A percentile compares a stretch with the other conserved stretches of the same genome.
These are phyloP conservation scores for Myrica gale DNA, from an alignment of 306 rosid species.

Conservation along the genomic window DNA sequence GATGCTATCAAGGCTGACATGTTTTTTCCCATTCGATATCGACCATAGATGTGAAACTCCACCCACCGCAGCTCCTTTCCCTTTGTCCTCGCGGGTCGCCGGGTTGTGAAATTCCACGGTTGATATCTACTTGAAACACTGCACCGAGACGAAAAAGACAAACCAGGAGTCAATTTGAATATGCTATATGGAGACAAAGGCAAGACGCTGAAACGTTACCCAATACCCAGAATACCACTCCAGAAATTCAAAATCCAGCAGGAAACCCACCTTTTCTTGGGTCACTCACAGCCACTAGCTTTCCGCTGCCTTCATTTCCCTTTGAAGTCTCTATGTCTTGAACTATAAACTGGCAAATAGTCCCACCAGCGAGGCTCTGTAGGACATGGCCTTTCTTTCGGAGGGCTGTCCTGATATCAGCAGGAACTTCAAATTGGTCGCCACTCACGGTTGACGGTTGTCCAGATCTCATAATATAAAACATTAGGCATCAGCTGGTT, in stretches of 20 bases:
- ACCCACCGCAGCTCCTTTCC: no score
- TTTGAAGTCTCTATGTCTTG: constrained; percentile 18
- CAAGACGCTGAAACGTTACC: no score
- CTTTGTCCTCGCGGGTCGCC: no score
- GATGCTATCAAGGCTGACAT: no score
- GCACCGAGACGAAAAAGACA: no score
- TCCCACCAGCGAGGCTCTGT: constrained; percentile 53
- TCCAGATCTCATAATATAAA: constrained; percentile 77
- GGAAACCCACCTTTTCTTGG: constrained; percentile 93
- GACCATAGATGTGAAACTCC: no score
- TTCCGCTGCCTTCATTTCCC: constrained; percentile 27
- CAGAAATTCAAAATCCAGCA: constrained; percentile 54
- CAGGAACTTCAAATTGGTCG: constrained; percentile 64
- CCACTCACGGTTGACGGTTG: constrained; percentile 65
- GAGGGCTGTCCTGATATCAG: constrained; percentile 52
- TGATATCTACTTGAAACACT: no score
- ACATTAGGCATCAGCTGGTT: constrained; percentile 69
- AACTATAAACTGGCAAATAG: constrained; percentile 64
- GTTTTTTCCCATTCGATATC: no score
- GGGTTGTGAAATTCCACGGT: no score
- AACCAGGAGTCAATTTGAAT: no score
- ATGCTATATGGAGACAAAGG: no score
- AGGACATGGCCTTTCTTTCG: constrained; percentile 70
- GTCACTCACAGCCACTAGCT: constrained; percentile 82
- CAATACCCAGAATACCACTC: not conserved